These are phyloP conservation scores for Metarhizium humberi DNA, from an alignment of 2,329 filamentous ascomycete species.

Conservation along the genomic window DNA sequence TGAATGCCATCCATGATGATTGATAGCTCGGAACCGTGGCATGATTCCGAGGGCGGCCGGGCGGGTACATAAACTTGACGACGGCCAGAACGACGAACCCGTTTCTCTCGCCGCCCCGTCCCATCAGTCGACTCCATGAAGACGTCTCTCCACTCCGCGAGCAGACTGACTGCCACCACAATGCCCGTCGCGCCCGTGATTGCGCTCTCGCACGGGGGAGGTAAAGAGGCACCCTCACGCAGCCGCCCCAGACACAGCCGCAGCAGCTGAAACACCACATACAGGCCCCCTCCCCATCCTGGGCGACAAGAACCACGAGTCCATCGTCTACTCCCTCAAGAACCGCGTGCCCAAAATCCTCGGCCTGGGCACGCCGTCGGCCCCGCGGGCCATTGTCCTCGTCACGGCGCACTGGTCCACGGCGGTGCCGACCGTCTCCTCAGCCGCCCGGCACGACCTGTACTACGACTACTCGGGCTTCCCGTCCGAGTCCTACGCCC, in stretches of 20 bases:
- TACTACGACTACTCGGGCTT: conserved; percentile 53
- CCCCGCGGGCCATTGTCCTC: conserved; percentile 42
- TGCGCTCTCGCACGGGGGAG: conserved; percentile 41
- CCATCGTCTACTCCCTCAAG: conserved; percentile 41
- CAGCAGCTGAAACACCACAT: background rate
- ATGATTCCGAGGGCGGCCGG: no score
- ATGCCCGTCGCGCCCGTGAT: conserved; percentile 36
- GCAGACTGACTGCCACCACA: conserved; percentile 5
- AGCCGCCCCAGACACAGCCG: no score
- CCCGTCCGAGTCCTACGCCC: conserved; percentile 42
- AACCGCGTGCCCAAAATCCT: conserved; percentile 46
- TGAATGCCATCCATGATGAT: no score
- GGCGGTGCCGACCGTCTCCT: conserved; percentile 39
- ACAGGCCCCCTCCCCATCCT: conserved; percentile 48
- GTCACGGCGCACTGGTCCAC: conserved; percentile 52
- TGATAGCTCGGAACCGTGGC: no score
- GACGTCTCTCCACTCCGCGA: no score
- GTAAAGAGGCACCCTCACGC: conserved; percentile 12
- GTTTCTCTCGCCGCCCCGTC: no score
- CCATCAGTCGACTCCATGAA: no score
- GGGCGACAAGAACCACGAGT: conserved; percentile 41
- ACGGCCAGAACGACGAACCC: no score
- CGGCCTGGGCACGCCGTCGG: conserved; percentile 38
- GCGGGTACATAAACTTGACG: no score
- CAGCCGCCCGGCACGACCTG: conserved; percentile 34